Evolutionary conservation across 768 basidiomycete species (phyloP).

Genomic region (Suillus occidentalis): DNA sequence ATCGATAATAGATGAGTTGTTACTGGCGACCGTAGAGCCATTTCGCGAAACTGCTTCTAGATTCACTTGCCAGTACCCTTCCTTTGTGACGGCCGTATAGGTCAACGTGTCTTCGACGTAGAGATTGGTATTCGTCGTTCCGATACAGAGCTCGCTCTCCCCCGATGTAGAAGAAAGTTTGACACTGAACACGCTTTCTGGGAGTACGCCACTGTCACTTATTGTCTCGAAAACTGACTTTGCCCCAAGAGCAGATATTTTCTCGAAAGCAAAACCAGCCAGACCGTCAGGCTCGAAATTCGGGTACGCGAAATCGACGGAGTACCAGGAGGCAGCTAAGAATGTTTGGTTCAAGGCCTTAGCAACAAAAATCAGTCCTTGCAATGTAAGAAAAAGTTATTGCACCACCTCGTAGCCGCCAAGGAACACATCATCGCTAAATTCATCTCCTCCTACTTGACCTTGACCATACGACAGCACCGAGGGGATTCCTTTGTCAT

Average conservation of each 20-base stretch:
- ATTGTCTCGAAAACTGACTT: conserved; percentile 48
- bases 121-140: conserved; percentile 46
- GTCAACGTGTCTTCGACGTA: conserved; percentile 46
- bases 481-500: conserved; percentile 27
- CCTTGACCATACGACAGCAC: conserved; percentile 39
- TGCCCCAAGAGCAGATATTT: conserved; percentile 35
- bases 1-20: conserved; percentile 36
- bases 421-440: conserved; percentile 43
- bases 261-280: conserved; percentile 43
- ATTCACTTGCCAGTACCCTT: conserved; percentile 40
- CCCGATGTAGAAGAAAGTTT: conserved; percentile 41
- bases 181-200: conserved; percentile 46
- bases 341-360: conserved; percentile 41
- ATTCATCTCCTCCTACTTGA: conserved; percentile 38
- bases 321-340: conserved; percentile 45
- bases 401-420: conserved; percentile 34
- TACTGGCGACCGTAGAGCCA: conserved; percentile 19
- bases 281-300: conserved; percentile 40
- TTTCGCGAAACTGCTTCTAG: conserved; percentile 29
- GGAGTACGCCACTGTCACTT: conserved; percentile 33
- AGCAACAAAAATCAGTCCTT: conserved; percentile 1
- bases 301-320: conserved; percentile 24
- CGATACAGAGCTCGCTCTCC: conserved; percentile 55
- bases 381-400: not conserved
- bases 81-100: conserved; percentile 31